Evolutionary conservation across 129 eudicot species (phyloP).

Genomic region (Mikania micrantha): DNA sequence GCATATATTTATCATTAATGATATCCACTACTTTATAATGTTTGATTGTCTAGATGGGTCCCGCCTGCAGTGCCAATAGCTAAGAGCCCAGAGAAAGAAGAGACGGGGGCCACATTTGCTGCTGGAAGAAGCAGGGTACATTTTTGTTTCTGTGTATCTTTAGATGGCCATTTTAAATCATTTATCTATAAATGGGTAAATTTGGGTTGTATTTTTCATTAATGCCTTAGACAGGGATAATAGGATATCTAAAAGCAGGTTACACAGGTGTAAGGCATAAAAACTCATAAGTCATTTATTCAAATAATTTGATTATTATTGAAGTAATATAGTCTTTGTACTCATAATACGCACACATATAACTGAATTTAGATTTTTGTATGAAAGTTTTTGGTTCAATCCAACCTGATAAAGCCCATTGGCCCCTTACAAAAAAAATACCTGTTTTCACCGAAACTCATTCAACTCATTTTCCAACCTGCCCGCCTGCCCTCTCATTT

Average conservation of each 20-base stretch:
- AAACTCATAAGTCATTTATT: not conserved
- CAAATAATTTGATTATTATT: not conserved
- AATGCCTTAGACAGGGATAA: not conserved
- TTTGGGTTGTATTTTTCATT: not conserved
- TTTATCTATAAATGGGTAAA: constrained; percentile 1
- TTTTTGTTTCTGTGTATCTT: not conserved
- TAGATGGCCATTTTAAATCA: not conserved
- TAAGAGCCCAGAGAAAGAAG: constrained; percentile 75
- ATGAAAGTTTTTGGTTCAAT: not conserved
- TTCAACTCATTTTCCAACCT: not conserved
- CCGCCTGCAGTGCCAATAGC: constrained; percentile 81
- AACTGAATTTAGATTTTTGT: not conserved
- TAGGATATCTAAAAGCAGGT: not conserved
- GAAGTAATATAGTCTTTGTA: not conserved
- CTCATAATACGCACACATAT: not conserved
- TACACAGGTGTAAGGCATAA: not conserved
- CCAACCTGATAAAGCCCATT: not conserved
- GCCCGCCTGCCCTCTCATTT: not conserved
- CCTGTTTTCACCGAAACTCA: not conserved
- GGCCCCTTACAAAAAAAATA: not conserved
- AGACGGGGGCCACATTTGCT: constrained; percentile 78
- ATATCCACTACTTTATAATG: not conserved
- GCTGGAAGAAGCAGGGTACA: constrained; percentile 96
- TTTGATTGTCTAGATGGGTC: constrained; percentile 59
- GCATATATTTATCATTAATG: not conserved